phyloP scores from a whole-genome alignment of 1,284 basidiomycete genomes.

The Irpex sp. region DNA sequence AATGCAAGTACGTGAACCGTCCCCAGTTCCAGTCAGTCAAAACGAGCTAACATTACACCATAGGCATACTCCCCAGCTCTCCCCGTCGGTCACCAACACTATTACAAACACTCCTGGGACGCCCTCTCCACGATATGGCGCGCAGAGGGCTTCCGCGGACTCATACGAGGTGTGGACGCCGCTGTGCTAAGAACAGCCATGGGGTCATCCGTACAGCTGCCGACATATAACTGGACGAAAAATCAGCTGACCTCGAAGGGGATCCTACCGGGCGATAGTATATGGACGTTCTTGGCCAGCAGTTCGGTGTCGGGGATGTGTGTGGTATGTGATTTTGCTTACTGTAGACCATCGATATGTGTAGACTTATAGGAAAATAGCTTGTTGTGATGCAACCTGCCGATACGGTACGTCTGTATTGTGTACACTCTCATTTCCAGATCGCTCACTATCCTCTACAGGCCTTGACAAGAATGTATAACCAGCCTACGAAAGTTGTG shows the following conservation, averaged over 20 bases:
- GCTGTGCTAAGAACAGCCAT: constrained; percentile 91
- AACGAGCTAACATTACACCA: background rate
- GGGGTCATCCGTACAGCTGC: constrained; percentile 91
- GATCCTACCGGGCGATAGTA: constrained; percentile 65
- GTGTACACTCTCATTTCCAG: background rate
- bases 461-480: constrained; percentile 94
- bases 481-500: constrained; percentile 77
- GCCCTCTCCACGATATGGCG: constrained; percentile 78
- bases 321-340: constrained; percentile 80
- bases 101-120: constrained; percentile 81
- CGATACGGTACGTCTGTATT: constrained; percentile 61
- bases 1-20: constrained; percentile 80
- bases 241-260: constrained; percentile 62
- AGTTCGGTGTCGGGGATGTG: constrained; percentile 88
- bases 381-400: constrained; percentile 86
- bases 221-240: constrained; percentile 93
- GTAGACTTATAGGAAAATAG: too few relatives aligned
- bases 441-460: constrained; percentile 23
- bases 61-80: constrained; percentile 88
- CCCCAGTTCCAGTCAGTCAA: too few relatives aligned
- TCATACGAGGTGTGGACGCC: constrained; percentile 89
- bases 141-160: constrained; percentile 76
- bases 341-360: too few relatives aligned
- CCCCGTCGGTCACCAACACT: constrained; percentile 91
- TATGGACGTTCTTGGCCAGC: constrained; percentile 85